A percentile compares a stretch with the other conserved stretches of the same genome.
These are phyloP conservation scores for Scutellaria barbata DNA, from an alignment of 257 asterid species.

Conservation along the genomic window DNA sequence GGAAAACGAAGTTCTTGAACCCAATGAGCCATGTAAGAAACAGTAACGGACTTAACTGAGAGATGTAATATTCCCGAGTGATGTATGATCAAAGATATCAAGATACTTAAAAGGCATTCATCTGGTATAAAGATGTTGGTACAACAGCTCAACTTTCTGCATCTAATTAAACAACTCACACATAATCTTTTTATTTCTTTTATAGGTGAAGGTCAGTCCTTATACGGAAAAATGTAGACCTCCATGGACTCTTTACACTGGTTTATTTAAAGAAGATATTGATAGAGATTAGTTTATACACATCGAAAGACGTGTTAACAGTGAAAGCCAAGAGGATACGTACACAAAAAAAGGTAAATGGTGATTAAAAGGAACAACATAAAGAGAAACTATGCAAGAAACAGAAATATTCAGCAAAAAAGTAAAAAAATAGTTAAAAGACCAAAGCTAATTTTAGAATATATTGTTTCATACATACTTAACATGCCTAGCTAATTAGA, in stretches of 20 bases:
- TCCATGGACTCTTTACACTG: no score
- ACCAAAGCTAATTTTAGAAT: slow-evolving; percentile 24
- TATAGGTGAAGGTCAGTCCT: slow-evolving; percentile 44
- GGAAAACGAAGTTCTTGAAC: slow-evolving; percentile 79
- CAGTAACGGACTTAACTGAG: slow-evolving; percentile 17
- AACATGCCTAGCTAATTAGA: slow-evolving; percentile 21
- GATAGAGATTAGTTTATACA: no score
- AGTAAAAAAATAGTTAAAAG: background rate
- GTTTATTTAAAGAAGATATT: no score
- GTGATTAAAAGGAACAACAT: background rate
- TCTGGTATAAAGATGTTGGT: slow-evolving; percentile 46
- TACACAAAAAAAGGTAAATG: background rate
- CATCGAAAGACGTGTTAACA: no score
- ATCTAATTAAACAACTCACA: background rate
- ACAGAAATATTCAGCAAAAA: slow-evolving; percentile 15
- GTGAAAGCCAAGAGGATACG: slow-evolving; percentile 9
- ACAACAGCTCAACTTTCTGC: background rate
- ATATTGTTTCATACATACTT: slow-evolving; percentile 8
- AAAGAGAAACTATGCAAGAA: slow-evolving; percentile 2
- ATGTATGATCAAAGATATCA: slow-evolving; percentile 30
- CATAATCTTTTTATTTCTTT: slow-evolving; percentile 19
- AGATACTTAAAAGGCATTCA: slow-evolving; percentile 17
- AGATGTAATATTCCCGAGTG: slow-evolving; percentile 9
- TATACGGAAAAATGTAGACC: slow-evolving; percentile 24
- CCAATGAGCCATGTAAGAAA: slow-evolving; percentile 52